Evolutionary conservation across 257 asterid genomes (phyloP), one percentile per base, ranked within the genome.

Genomic region (Fraxinus excelsior): DNA sequence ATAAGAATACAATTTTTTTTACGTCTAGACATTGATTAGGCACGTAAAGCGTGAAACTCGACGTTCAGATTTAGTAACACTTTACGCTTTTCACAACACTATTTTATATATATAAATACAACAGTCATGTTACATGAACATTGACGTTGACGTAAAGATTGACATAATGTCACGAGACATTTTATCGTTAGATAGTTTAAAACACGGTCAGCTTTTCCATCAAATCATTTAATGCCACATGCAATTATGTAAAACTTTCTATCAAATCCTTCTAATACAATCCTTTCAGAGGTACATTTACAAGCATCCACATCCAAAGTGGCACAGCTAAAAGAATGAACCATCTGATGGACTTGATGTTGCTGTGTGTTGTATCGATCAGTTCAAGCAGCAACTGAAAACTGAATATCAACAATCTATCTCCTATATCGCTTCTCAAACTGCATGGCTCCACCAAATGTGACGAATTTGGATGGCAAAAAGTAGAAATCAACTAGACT

Each of bases 401-500:
- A 16, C 5, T 1, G 1, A 34, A 25, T 46, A 37, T 72, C 26
- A 0, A 73, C 42, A 7, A 49, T 49, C 76, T 69, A 35, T 35
- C 70, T 75, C 51, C 42, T 46, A 73, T 34, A 62, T 44, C 53
- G 44, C 5, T 6, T n/a, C 11, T 67, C 23, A 56, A 60, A 5
- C 38, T 51, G 32, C 37, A 42, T 28, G 34, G 69, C 81, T 53
- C 75, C 76, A 69, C 71, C 53, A 79, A 72, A 79, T 79, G 76
- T 73, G 81, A 83, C 32, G 74, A 74, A 42, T 76, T 37, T 78
- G 68, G 32, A 35, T n/a, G 51, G 31, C 7, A 18, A 83, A 35
- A 70, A 64, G 68, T 32, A 67, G 73, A 79, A 74, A 75, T 71
- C 80, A 76, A 11, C 62, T 46, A 35, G 60, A 68, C 79, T 83